Evolutionary conservation across 805 yeast species (phyloP).

Genomic region (Zygotorulaspora sp.): DNA sequence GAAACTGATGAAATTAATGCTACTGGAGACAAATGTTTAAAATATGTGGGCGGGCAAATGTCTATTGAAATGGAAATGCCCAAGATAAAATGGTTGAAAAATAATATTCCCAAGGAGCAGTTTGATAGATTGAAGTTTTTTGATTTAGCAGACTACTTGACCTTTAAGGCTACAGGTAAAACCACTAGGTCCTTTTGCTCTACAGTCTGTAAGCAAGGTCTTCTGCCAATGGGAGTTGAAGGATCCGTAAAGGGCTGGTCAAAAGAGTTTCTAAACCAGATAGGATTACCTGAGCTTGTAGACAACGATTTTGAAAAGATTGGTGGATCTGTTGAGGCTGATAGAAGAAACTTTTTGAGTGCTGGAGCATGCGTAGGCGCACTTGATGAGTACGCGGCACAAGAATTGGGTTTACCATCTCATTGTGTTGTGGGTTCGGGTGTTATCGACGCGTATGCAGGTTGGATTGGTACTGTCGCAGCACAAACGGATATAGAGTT

Average conservation of each 20-base stretch:
- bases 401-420: conserved; percentile 75
- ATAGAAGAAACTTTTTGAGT: conserved; percentile 48
- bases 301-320: conserved; percentile 71
- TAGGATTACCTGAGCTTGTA: conserved; percentile 72
- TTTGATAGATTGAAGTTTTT: conserved; percentile 71
- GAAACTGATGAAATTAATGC: conserved; percentile 81
- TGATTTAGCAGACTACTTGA: conserved; percentile 87
- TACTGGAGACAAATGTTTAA: conserved; percentile 71
- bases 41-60: conserved; percentile 96
- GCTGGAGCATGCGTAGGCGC: conserved; percentile 91
- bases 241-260: conserved; percentile 88
- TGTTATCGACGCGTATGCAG: conserved; percentile 97
- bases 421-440: conserved; percentile 87
- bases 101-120: conserved; percentile 60
- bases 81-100: conserved; percentile 93
- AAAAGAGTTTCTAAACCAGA: conserved; percentile 58
- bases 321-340: conserved; percentile 74
- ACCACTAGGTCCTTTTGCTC: conserved; percentile 89
- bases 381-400: conserved; percentile 62
- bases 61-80: conserved; percentile 98
- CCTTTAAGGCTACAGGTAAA: conserved; percentile 83
- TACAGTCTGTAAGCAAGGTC: conserved; percentile 92
- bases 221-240: conserved; percentile 88
- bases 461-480: conserved; percentile 98
- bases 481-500: conserved; percentile 63